Evolutionary conservation across 257 asterid genomes (phyloP).

Genomic region (Ophiorrhiza pumila): DNA sequence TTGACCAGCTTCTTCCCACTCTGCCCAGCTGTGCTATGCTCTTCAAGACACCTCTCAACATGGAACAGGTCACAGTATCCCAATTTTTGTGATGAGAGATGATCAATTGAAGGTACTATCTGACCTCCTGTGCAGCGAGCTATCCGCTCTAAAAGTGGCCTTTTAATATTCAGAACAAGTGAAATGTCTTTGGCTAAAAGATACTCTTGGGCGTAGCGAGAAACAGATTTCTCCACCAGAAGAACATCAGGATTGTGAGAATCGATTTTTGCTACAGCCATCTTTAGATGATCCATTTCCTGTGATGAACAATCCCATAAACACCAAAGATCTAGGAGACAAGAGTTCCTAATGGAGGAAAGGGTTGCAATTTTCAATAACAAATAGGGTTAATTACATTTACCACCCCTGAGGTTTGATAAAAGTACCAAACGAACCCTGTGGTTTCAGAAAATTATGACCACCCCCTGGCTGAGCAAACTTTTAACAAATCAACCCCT

Average conservation of each 20-base stretch:
- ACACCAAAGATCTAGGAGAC: conserved; percentile 14
- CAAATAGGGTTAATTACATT: no score
- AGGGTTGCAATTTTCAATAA: not conserved
- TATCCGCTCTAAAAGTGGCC: conserved; percentile 88
- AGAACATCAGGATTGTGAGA: conserved; percentile 85
- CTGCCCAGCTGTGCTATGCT: conserved; percentile 72
- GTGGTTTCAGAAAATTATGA: no score
- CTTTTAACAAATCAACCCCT: no score
- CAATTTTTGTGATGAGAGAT: conserved; percentile 66
- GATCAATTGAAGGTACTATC: conserved; percentile 85
- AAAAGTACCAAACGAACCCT: no score
- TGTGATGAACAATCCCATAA: conserved; percentile 31
- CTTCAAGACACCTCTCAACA: conserved; percentile 68
- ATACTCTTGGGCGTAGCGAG: conserved; percentile 93
- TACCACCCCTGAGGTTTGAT: no score
- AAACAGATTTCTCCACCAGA: conserved; percentile 97
- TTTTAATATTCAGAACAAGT: conserved; percentile 82
- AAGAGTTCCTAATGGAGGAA: not conserved
- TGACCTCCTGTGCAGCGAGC: conserved; percentile 92
- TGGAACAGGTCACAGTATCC: conserved; percentile 86
- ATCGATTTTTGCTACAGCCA: conserved; percentile 93
- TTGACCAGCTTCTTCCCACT: conserved; percentile 68
- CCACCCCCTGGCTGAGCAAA: no score
- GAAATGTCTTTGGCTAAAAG: conserved; percentile 90
- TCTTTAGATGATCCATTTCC: conserved; percentile 99